Evolutionary conservation across 495 filamentous ascomycete species (phyloP).

Genomic region (Penicillium bovifimosum): DNA sequence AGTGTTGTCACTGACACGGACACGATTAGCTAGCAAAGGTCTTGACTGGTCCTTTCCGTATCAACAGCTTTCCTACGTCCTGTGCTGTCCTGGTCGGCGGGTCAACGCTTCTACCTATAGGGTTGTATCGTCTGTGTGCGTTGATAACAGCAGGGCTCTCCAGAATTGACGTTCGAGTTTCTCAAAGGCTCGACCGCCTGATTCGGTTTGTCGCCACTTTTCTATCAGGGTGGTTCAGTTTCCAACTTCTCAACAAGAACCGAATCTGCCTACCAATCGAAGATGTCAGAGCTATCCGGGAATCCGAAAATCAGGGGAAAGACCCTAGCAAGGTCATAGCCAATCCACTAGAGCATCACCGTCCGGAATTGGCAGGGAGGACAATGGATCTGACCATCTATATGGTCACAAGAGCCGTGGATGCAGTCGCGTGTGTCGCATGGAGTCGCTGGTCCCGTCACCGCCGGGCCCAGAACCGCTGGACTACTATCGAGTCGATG

Average conservation of each 20-base stretch:
- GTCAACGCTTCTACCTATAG: conserved; percentile 59
- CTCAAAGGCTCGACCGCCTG: conserved; percentile 19
- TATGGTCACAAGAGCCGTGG: conserved; percentile 66
- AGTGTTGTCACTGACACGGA: conserved; percentile 7
- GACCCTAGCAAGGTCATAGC: conserved; percentile 39
- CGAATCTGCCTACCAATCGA: conserved; percentile 18
- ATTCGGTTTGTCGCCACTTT: conserved; percentile 39
- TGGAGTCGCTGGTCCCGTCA: conserved; percentile 49
- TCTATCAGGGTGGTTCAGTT: conserved; percentile 44
- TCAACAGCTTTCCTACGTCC: conserved; percentile 69
- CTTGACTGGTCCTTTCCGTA: conserved; percentile 33
- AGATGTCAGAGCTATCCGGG: conserved; percentile 1
- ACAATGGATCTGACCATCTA: conserved; percentile 87
- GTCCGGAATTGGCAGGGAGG: conserved; percentile 55
- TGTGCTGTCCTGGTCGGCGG: conserved; percentile 73
- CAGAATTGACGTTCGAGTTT: conserved; percentile 12
- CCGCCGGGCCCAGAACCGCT: conserved; percentile 33
- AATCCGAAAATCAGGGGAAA: conserved; percentile 1
- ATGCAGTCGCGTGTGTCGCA: conserved; percentile 60
- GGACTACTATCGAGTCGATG: conserved; percentile 47
- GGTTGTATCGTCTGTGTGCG: conserved; percentile 31
- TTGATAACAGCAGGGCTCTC: conserved; percentile 16
- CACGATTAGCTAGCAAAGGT: conserved; percentile 30
- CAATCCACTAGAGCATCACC: conserved; percentile 13
- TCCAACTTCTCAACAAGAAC: conserved; percentile 42